These are phyloP conservation scores for Ogataea nitratoaversa DNA, from an alignment of 805 yeast species.

Conservation along the genomic window DNA sequence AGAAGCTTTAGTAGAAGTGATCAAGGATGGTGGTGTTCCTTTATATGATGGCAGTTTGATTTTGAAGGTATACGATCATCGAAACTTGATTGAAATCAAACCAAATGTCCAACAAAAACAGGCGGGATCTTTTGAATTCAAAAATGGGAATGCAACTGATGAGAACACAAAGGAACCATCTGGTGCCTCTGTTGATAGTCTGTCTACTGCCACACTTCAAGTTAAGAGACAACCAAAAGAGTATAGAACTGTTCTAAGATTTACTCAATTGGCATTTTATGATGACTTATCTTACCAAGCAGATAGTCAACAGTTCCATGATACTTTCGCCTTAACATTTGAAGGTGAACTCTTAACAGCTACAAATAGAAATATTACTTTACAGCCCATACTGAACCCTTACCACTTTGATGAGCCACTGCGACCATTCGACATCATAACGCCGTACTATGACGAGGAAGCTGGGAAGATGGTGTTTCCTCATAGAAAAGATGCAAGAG, in stretches of 20 bases:
- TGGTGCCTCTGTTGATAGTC: neutral
- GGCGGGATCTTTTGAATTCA: too few species aligned
- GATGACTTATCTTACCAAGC: slow-evolving; percentile 83
- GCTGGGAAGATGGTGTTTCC: slow-evolving; percentile 30
- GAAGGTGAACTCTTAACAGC: slow-evolving; percentile 83
- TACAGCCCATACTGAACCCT: slow-evolving; percentile 72
- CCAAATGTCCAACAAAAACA: neutral
- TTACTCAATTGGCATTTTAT: slow-evolving; percentile 76
- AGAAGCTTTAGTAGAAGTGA: slow-evolving; percentile 81
- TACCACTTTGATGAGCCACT: slow-evolving; percentile 44
- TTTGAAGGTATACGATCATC: slow-evolving; percentile 81
- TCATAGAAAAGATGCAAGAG: slow-evolving; percentile 38
- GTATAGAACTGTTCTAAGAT: slow-evolving; percentile 72
- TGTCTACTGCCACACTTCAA: slow-evolving; percentile 3
- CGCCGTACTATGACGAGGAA: slow-evolving; percentile 35
- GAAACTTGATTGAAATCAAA: slow-evolving; percentile 37
- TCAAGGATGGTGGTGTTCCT: slow-evolving; percentile 79
- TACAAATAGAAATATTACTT: slow-evolving; percentile 71
- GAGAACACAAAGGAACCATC: slow-evolving; percentile 8
- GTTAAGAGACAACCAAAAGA: slow-evolving; percentile 54
- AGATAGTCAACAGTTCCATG: slow-evolving; percentile 75
- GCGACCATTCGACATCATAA: slow-evolving; percentile 41
- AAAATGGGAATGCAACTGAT: too few species aligned
- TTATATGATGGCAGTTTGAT: slow-evolving; percentile 90
- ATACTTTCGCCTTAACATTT: slow-evolving; percentile 70